Percentiles rank a stretch among this genome's conserved stretches.
These are phyloP conservation scores for Penicillium manginii DNA, from an alignment of 495 filamentous ascomycete species.

Conservation along the genomic window DNA sequence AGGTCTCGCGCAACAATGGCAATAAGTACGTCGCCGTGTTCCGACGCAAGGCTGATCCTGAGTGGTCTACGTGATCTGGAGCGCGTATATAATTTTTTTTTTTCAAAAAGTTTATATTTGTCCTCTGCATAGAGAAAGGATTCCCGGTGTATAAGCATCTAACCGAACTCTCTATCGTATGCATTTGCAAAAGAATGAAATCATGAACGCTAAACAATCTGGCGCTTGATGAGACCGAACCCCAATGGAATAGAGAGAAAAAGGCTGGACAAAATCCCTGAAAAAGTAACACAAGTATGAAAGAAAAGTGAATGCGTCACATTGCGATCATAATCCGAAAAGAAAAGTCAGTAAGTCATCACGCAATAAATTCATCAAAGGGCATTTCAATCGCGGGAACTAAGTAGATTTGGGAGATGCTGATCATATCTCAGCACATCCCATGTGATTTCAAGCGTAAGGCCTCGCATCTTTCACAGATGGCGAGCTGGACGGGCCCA, in stretches of 20 bases:
- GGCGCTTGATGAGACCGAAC: neutral
- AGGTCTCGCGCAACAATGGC: conserved; percentile 88
- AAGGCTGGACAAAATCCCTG: conserved; percentile 3
- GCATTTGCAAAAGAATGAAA: conserved; percentile 13
- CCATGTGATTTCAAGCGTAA: conserved; percentile 61
- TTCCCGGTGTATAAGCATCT: conserved; percentile 24
- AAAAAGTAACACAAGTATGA: conserved; percentile 11
- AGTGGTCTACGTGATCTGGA: conserved; percentile 54
- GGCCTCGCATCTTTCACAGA: conserved; percentile 68
- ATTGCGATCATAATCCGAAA: conserved; percentile 16
- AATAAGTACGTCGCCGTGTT: conserved; percentile 87
- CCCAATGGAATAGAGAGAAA: conserved; percentile 7
- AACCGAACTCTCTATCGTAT: conserved; percentile 18
- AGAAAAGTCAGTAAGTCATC: conserved; percentile 26
- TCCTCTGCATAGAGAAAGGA: conserved; percentile 10
- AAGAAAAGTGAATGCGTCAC: conserved; percentile 13
- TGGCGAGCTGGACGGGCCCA: conserved; percentile 52
- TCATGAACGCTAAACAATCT: conserved; percentile 9
- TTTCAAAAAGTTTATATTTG: neutral
- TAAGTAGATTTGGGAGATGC: neutral
- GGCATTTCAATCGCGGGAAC: neutral
- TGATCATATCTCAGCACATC: conserved; percentile 27
- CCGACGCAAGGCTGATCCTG: conserved; percentile 76
- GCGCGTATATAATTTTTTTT: neutral
- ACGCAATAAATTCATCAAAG: conserved; percentile 28